Evolutionary conservation across 148 eudicot genomes (phyloP), one percentile per base, ranked within the genome.

Genomic region (Oxyria digyna): DNA sequence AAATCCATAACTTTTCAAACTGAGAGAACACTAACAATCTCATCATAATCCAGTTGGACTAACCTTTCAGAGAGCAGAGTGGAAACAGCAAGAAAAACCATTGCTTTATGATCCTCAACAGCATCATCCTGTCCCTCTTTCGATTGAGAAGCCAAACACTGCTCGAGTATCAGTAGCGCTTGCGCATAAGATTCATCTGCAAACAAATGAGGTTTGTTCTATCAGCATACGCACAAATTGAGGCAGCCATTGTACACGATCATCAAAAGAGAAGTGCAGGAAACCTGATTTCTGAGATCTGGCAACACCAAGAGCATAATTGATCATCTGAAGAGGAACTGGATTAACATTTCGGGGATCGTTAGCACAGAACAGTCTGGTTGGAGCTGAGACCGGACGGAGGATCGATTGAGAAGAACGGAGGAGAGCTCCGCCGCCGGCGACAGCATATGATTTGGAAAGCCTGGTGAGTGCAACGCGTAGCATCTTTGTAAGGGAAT

Each of bases 151-250:
- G 82, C 75, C 62, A 87, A 74, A 42, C 98, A 89, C 81, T 93
- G 98, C 54, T 93, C 96, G 70, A 93, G 75, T 59, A 93, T 82
- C 73, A 93, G 80, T 42, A 80, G 71, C 67, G 85, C 95, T 82
- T 79, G 77, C 48, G 82, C 80, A 37, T 87, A 89, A 24, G 96
- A 86, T 65, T 86, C 96, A 72, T 93, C 98, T 87, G 75, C 83
- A 72, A 42, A 62, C 26, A 59, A 33, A 29, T 17, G 21, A 5
- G 1, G 52, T 46, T 46, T 46, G 52, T 6, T 43, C 15, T 43
- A 18, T 43, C 48, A 43, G 48, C n/a, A 43, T 43, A 43, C 48
- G 5, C 48, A 24, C 33, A 6, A 50, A 70, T 17, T 24, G 37
- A 57, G 7, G 31, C 1, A 13, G 37, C 46, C 13, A 29, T n/a